Base-by-base conservation (phyloP, 305 asterid genomes). In the Fraxinus sp. region DNA sequence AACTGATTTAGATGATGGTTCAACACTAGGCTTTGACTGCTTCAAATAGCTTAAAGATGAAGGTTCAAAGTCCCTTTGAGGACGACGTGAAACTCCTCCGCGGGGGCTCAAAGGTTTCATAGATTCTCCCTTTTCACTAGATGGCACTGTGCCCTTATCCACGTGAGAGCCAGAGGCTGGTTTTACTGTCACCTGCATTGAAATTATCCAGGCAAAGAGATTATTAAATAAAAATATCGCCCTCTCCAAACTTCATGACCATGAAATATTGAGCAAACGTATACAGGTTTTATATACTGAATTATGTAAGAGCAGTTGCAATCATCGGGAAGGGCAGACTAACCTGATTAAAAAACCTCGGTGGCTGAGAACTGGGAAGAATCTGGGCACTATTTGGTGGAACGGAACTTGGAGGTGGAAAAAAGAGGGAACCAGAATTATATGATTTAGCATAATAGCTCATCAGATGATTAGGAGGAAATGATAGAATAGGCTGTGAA, bases 101-200 rank as follows among this genome's bases (percentile, higher is more conserved):
- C 39, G 41, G 71, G 62, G 79, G 33, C 68, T 81, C 10, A 83
- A 41, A 77, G 78, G 68, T 82, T 86, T 88, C 46, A 80, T 75
- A 36, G 85, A 82, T 46, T 87, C 92, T 13, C 84, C 76, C 80
- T 93, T 93, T 35, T 86, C 85, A 83, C 83, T 84, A 46, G 89
- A 78, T 36, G 91, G 84, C 78, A 81, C 46, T 39, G 86, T 68
- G 62, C 89, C 96, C 82, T 86, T 91, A 80, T 85, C 94, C 75
- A 83, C 84, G 76, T 86, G 91, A 46, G 89, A 85, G 79, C 78
- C 85, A 86, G 80, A 81, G 74, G 92, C 90, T 37, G 94, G 88
- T 83, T 89, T 94, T 86, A 94, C 93, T 16, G 95, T 91, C 74
- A 92, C 97, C 97, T 93, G 93, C 73, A 86, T 57, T 20, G 68